Evolutionary conservation across 441 rosid genomes (phyloP), one percentile per base, ranked within the genome.

Genomic region (Erodium moschatum): DNA sequence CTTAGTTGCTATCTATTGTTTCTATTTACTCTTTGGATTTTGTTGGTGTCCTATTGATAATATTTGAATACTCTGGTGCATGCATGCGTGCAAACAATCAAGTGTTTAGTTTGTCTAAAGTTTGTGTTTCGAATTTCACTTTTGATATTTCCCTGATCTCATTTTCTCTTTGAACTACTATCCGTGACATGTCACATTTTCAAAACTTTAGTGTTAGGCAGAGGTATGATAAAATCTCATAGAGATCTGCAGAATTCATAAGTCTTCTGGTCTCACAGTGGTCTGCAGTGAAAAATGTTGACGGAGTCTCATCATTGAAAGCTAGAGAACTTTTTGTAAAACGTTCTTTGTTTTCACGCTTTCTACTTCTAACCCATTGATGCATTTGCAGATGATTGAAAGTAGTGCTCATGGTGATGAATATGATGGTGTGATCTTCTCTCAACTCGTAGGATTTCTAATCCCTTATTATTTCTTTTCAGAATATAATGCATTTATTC

Each of bases 341-440:
- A 20, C 21, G 21, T 12, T 4, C 13, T 0, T 20, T 10, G 7
- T 10, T 33, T 50, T 40, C 40, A 10, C 27, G 27, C 38, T 66
- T 71, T 60, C 72, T 46, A 71, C 2, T 46, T 46, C 52, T 35
- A 48, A 48, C 62, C 67, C 73, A 66, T 27, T 65, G 60, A 66
- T 65, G 58, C 74, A 66, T 76, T 79, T 83, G 77, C 91, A 96
- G 98, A 92, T 92, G 98, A 86, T 96, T 73, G 99, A 96, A 84
- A 96, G 98, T 77, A 92, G 99, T 79, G 94, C 80, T 68, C 87
- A 75, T 62, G 98, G 92, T 11, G 99, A 96, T 69, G 96, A 92
- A 75, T 96, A 96, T 73, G 99, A 96, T 74, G 98, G 99, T 82
- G 99, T 92, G 78, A 79, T 96, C 77, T 96, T 96, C 83, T 96